These are phyloP conservation scores for Nakazawaea pomicola DNA, from an alignment of 805 yeast species.

Conservation along the genomic window DNA sequence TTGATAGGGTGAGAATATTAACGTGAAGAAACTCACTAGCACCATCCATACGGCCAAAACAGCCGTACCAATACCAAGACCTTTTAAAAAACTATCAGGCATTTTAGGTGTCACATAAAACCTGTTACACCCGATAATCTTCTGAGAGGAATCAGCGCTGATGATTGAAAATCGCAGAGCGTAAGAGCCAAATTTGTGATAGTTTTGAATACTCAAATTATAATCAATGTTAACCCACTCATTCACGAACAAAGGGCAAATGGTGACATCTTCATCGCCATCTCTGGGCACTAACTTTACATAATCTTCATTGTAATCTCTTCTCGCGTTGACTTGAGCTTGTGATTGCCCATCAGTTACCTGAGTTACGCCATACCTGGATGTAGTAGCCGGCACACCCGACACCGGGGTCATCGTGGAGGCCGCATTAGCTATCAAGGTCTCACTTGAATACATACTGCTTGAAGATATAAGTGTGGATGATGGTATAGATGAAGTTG, in stretches of 20 bases:
- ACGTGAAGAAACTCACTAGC: constrained; percentile 28
- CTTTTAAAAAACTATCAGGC: constrained; percentile 30
- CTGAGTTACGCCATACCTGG: no score
- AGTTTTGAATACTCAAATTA: constrained; percentile 17
- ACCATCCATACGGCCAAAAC: constrained; percentile 35
- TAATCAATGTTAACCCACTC: constrained; percentile 22
- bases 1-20: constrained; percentile 48
- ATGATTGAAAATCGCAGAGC: constrained; percentile 35
- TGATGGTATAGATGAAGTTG: background rate
- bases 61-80: constrained; percentile 34
- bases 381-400: no score
- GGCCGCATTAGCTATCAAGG: no score
- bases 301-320: background rate
- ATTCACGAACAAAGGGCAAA: constrained; percentile 25
- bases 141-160: constrained; percentile 30
- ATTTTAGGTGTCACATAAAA: constrained; percentile 47
- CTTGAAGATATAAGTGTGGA: background rate
- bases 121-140: constrained; percentile 41
- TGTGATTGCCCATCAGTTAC: no score
- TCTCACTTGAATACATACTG: background rate
- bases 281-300: constrained; percentile 4
- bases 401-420: no score
- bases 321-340: background rate
- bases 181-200: constrained; percentile 41
- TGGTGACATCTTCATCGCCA: constrained; percentile 1